Evolutionary conservation across 768 basidiomycete genomes (phyloP).

Genomic region (Tricholomella constricta): DNA sequence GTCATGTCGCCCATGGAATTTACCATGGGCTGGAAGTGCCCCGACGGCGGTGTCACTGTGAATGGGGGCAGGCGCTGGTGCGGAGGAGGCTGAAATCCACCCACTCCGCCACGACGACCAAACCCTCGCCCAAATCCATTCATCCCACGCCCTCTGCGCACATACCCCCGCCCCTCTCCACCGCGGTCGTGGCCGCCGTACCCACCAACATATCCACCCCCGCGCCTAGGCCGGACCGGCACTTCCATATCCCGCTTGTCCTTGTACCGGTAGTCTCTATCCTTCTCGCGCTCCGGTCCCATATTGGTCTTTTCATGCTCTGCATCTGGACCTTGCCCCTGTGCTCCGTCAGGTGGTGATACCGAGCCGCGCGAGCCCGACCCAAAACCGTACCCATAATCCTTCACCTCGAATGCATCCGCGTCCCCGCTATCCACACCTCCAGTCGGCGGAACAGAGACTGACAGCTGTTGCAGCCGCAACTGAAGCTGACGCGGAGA

Average conservation of each 20-base stretch:
- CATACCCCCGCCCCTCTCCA: constrained; percentile 9
- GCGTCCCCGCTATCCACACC: constrained; percentile 15
- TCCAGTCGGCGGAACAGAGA: background rate
- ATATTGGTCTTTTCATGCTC: background rate
- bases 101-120: constrained; percentile 37
- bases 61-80: constrained; percentile 34
- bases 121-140: constrained; percentile 41
- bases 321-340: constrained; percentile 16
- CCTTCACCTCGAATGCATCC: constrained; percentile 55
- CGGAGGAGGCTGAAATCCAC: constrained; percentile 30
- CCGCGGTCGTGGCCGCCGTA: constrained; percentile 2
- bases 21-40: constrained; percentile 32
- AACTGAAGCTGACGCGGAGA: constrained; percentile 10
- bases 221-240: constrained; percentile 6
- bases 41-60: constrained; percentile 28
- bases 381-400: constrained; percentile 70
- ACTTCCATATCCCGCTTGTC: constrained; percentile 15
- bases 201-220: constrained; percentile 5
- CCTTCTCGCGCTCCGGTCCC: constrained; percentile 19
- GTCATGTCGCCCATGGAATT: constrained; percentile 12
- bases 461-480: constrained; percentile 8
- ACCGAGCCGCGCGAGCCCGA: constrained; percentile 20
- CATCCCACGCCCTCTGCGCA: constrained; percentile 29
- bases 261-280: constrained; percentile 13
- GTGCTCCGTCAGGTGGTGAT: constrained; percentile 4